phyloP scores from a whole-genome alignment of 1,284 basidiomycete genomes.

The Pseudozyma hubeiensis region DNA sequence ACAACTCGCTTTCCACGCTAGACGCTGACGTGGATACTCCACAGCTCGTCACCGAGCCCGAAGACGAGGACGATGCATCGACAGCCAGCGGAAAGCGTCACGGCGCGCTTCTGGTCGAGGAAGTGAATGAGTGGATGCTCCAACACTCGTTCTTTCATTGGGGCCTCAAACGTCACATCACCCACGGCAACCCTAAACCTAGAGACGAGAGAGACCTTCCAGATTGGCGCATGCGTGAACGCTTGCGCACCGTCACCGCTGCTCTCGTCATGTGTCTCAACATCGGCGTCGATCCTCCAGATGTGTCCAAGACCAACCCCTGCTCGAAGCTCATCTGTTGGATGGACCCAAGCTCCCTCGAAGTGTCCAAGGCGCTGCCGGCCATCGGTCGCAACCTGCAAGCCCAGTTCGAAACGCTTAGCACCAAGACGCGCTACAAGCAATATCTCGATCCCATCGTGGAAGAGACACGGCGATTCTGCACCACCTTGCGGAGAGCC shows the following conservation, averaged over 20 bases:
- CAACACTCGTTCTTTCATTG: constrained; percentile 67
- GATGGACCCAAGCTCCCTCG: constrained; percentile 92
- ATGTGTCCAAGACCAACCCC: constrained; percentile 95
- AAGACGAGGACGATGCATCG: constrained; percentile 57
- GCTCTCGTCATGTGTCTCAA: constrained; percentile 95
- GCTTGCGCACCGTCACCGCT: constrained; percentile 86
- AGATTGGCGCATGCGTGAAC: constrained; percentile 80
- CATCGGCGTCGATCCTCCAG: constrained; percentile 96
- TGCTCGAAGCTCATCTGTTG: constrained; percentile 96
- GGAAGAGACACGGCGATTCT: constrained; percentile 92
- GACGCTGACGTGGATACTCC: constrained; percentile 35
- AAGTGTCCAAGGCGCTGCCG: constrained; percentile 69
- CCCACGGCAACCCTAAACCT: constrained; percentile 84
- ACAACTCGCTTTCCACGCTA: constrained; percentile 8
- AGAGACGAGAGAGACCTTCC: constrained; percentile 75
- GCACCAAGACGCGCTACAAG: constrained; percentile 75
- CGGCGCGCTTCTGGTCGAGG: constrained; percentile 63
- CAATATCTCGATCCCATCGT: constrained; percentile 90
- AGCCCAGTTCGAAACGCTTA: constrained; percentile 93
- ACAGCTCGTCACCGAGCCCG: constrained; percentile 35
- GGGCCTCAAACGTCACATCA: constrained; percentile 80
- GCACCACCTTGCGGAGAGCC: constrained; percentile 83
- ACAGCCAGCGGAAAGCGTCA: constrained; percentile 63
- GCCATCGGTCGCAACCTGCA: constrained; percentile 90
- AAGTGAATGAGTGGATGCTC: constrained; percentile 64